These are phyloP conservation scores for barrel medic (Medicago truncatula) DNA, from an alignment of 306 rosid genomes.

Conservation along the genomic window DNA sequence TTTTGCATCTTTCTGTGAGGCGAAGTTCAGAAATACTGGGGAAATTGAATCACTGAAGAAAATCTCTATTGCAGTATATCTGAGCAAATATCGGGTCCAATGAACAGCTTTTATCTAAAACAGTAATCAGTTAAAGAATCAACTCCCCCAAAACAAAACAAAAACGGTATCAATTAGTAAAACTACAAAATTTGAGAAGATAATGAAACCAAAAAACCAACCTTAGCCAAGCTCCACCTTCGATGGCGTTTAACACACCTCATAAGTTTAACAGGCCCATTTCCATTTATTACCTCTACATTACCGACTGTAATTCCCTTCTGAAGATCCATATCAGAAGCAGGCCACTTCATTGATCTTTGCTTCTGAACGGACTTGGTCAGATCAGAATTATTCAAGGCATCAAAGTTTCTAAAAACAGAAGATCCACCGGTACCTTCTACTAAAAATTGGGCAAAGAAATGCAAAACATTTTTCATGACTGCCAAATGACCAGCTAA, in stretches of 20 bases:
- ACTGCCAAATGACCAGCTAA: constrained; percentile 91
- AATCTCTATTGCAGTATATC: constrained; percentile 91
- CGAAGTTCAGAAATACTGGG: constrained; percentile 86
- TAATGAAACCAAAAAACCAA: constrained; percentile 46
- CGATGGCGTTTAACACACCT: constrained; percentile 89
- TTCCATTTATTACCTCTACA: constrained; percentile 60
- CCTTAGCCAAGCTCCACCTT: constrained; percentile 95
- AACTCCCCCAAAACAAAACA: background rate
- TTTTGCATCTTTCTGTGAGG: constrained; percentile 87
- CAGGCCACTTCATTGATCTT: constrained; percentile 63
- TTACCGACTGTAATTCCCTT: constrained; percentile 57
- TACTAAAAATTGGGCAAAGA: constrained; percentile 85
- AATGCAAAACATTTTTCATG: constrained; percentile 91
- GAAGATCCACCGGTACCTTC: constrained; percentile 97
- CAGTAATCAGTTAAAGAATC: constrained; percentile 42
- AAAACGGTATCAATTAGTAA: constrained; percentile 25
- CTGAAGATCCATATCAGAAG: constrained; percentile 66
- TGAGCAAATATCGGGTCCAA: constrained; percentile 94
- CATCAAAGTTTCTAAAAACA: constrained; percentile 75
- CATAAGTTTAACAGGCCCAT: constrained; percentile 58
- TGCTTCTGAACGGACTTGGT: constrained; percentile 73
- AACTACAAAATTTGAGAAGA: constrained; percentile 29
- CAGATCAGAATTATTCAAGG: constrained; percentile 63
- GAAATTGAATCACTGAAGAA: constrained; percentile 89
- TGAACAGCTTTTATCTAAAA: constrained; percentile 85